Percentiles rank a stretch among this genome's conserved stretches.
Evolutionary conservation across 352 stramenopile genomes (phyloP).

Genomic region (Aphanomyces euteiches): DNA sequence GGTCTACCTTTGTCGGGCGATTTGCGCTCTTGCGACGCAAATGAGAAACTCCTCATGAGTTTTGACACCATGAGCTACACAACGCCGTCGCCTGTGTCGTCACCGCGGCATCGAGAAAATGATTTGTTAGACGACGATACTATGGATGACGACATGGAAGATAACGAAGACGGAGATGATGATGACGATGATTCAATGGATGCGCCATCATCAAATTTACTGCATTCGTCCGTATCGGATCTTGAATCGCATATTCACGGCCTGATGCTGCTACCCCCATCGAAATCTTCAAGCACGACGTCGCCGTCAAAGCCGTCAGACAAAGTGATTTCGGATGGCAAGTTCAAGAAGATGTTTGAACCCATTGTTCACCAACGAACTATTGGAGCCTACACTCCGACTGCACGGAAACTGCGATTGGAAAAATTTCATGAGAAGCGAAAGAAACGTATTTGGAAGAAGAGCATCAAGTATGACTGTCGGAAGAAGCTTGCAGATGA

Average conservation of each 20-base stretch:
- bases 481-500: constrained; percentile 97
- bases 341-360: constrained; percentile 29
- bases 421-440: constrained; percentile 97
- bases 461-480: constrained; percentile 99
- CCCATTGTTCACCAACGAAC: constrained; percentile 44
- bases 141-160: constrained; percentile 30
- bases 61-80: constrained; percentile 85
- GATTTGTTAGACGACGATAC: constrained; percentile 34
- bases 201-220: neutral
- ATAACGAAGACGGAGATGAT: constrained; percentile 32
- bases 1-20: constrained; percentile 40
- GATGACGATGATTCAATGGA: constrained; percentile 23
- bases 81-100: constrained; percentile 70
- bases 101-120: constrained; percentile 45
- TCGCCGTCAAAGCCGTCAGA: constrained; percentile 35
- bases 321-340: constrained; percentile 34
- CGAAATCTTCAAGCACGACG: constrained; percentile 31
- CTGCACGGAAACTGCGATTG: constrained; percentile 90
- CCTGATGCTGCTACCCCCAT: constrained; percentile 4
- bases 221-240: constrained; percentile 7
- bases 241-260: constrained; percentile 26
- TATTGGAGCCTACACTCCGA: constrained; percentile 94
- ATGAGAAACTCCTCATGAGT: constrained; percentile 78
- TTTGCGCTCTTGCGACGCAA: constrained; percentile 40
- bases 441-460: constrained; percentile 96